phyloP scores from a whole-genome alignment of 2,329 filamentous ascomycete species.

The Fusarium nematophilum region DNA sequence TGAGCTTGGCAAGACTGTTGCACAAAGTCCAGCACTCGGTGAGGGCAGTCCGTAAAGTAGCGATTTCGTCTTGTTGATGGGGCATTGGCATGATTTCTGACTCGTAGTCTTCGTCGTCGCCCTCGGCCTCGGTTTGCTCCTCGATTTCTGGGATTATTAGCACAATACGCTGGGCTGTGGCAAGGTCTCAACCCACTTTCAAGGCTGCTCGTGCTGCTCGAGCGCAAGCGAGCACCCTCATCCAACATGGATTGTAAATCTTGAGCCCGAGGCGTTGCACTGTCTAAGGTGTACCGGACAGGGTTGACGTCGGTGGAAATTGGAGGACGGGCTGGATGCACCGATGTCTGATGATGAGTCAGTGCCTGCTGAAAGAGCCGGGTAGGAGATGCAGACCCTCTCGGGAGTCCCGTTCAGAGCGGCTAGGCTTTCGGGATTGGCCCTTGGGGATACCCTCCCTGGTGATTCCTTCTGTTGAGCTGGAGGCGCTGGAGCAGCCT shows the following conservation, averaged over 20 bases:
- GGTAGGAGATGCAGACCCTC: constrained; percentile 33
- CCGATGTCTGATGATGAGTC: constrained; percentile 23
- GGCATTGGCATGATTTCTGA: constrained; percentile 56
- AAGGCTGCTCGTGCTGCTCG: constrained; percentile 78
- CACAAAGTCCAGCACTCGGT: constrained; percentile 94
- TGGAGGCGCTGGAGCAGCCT: constrained; percentile 57
- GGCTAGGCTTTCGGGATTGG: constrained; percentile 50
- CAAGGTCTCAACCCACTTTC: constrained; percentile 68
- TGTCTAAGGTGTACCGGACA: constrained; percentile 72
- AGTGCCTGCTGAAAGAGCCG: constrained; percentile 5
- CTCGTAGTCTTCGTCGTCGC: constrained; percentile 64
- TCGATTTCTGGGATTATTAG: constrained; percentile 63
- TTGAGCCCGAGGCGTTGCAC: constrained; percentile 84
- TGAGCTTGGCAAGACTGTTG: constrained; percentile 88
- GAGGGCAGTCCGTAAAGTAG: constrained; percentile 78
- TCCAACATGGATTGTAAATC: constrained; percentile 79
- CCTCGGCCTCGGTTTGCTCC: constrained; percentile 63
- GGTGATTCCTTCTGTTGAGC: constrained; percentile 50
- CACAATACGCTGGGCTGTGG: not conserved
- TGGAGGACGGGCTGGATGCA: constrained; percentile 70
- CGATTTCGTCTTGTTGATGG: constrained; percentile 69
- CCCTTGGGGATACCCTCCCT: constrained; percentile 52
- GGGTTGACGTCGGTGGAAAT: constrained; percentile 81
- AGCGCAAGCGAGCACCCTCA: constrained; percentile 67
- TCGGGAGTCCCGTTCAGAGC: constrained; percentile 35